Evolutionary conservation across 495 filamentous ascomycete species (phyloP), one percentile per base, ranked within the genome.

Genomic region (Talaromyces stipitatus): DNA sequence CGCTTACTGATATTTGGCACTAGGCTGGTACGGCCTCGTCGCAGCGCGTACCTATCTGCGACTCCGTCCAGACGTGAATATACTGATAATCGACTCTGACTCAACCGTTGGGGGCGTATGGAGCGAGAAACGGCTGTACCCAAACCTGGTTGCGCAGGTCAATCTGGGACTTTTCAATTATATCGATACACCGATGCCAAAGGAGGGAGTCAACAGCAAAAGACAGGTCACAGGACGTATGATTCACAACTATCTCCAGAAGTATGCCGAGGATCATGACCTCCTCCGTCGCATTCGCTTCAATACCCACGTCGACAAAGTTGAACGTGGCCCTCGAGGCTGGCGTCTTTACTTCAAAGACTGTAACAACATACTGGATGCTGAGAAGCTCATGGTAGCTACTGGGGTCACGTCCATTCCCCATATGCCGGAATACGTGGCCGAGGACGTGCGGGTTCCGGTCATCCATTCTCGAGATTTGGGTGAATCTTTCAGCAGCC

Each of bases 91-190:
- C 28, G 28, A 29, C 28, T 29, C 28, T 29, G 28, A 29, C 20
- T 70, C 1, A 69, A 71, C 62, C 9, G 16, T 71, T 9, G 70
- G 70, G 0, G 70, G 70, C 7, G 64, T 65, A 41, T 73, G 70
- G 70, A 64, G 67, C 43, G 45, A 56, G 38, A 56, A 59, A 16
- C 46, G 54, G 11, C 43, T 28, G 22, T 64, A 60, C 29, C 41
- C 55, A 20, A 59, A 55, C 5, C 56, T 29, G 9, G 28, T 29
- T 29, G 28, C 28, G 3, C 28, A 29, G 28, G 28, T 64, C 14
- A 58, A 60, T 60, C 29, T 14, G 4, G 60, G 63, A 11, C 54
- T 58, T 3, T 69, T 67, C 47, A 64, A 67, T n/a, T 69, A 62
- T 56, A 36, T 53, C 22, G 66, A 65, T 23, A 62, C 60, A 18